Base-by-base conservation (phyloP, 192 early-diverging fungal species). In the Diversispora epigaea region DNA sequence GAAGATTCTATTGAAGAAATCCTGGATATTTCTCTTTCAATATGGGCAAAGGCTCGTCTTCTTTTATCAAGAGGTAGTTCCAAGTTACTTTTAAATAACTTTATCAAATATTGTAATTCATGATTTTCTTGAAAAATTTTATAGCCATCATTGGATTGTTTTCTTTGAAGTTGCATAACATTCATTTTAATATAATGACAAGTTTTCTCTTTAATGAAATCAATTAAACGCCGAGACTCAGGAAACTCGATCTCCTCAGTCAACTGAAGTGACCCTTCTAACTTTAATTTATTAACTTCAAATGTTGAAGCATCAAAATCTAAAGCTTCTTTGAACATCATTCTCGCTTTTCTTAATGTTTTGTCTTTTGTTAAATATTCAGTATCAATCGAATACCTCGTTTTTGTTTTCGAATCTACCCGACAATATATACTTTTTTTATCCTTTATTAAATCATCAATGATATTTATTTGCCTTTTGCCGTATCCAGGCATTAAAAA, bases 21-120 rank as follows among this genome's bases (percentile, higher is more conserved):
- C 46, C 39, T 19, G 22, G 50, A 72, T 32, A 72, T 14, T 43
- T 72, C 71, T 60, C 71, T 56, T 32, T 72, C 71, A 43, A 72
- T 3, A 72, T 72, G 71, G 15, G 71, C 71, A 21, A 72, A 21
- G 12, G 55, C 71, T 55, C 39, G 50, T 39, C 58, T 44, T 61
- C 55, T 56, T 25, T 72, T 39, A 44, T 39, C 19, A 45, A 72
- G 6, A 21, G 71, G 71, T 72, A 72, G 46, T 14, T 22, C 19
- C 54, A 72, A 57, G 10, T 58, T 49, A 54, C 7, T 70, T 7
- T 4, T 8, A 50, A 70, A 70, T 39, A 50, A 14, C 17, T 49
- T 17, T 6, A 70, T 70, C 39, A 70, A 47, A 1, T 70, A 6
- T 70, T 49, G 40, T 32, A 70, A 49, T 5, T 46, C 45, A 1